A percentile compares a stretch with the other conserved stretches of the same genome.
phyloP scores from a whole-genome alignment of 2,329 filamentous ascomycete genomes.

The Diaporthe caulivora region DNA sequence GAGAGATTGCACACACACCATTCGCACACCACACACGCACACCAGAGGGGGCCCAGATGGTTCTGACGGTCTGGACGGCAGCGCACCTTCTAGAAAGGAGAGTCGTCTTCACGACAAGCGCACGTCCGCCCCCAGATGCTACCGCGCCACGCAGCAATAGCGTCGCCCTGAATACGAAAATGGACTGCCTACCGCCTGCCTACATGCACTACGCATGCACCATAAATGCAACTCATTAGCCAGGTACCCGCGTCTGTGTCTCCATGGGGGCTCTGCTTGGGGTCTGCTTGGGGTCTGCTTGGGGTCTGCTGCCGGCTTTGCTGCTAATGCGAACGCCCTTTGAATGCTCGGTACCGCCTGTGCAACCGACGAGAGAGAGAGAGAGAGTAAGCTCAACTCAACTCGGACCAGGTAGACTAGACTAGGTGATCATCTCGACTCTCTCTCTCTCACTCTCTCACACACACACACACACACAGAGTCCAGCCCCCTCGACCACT shows the following conservation, averaged over 20 bases:
- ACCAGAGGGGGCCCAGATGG: neutral
- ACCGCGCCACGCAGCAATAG: slow-evolving; percentile 32
- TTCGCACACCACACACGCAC: slow-evolving; percentile 10
- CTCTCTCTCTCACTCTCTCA: too few species aligned
- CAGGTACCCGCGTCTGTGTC: slow-evolving; percentile 17
- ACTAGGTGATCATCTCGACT: neutral
- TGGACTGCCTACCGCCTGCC: neutral
- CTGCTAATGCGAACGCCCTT: slow-evolving; percentile 24
- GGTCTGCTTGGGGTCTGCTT: neutral
- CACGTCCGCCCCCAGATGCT: slow-evolving; percentile 22
- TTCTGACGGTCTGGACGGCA: neutral
- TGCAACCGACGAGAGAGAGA: neutral
- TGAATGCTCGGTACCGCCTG: neutral
- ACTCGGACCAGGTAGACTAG: too few species aligned
- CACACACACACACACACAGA: too few species aligned
- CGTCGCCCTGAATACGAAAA: slow-evolving; percentile 30
- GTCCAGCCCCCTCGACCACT: neutral
- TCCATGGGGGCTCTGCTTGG: too few species aligned
- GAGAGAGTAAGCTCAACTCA: neutral
- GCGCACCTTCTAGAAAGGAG: slow-evolving; percentile 14
- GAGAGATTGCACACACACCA: slow-evolving; percentile 26
- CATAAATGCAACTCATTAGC: too few species aligned
- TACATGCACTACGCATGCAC: too few species aligned
- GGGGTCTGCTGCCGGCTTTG: neutral
- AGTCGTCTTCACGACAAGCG: neutral